Base-by-base conservation (phyloP, 495 filamentous ascomycete genomes). In the Annulohypoxylon stygium region DNA sequence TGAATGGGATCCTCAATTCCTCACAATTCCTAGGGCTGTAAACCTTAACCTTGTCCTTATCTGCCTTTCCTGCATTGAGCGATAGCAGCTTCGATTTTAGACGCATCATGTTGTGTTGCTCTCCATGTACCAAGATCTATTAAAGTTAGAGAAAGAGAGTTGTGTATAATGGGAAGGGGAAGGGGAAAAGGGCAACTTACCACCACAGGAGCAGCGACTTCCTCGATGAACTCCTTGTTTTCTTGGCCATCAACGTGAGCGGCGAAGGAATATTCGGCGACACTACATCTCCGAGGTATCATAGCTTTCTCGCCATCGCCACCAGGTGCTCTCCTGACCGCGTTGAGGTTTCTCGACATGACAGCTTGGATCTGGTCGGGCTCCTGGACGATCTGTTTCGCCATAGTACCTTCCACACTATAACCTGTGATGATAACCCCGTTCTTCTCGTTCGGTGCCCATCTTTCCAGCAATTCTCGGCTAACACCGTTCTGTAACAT, bases 401-500 rank as follows among this genome's bases (percentile, higher is more conserved):
- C 96, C 97, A 99, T 98, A 2, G 96, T 99, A 10, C 97, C 96
- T 81, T 99, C 96, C 25, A 99, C 96, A 63, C 92, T 96, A 81
- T 99, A 99, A 76, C 96, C 96, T 4, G 96, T 99, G 83, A 99
- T 95, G 67, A 99, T 91, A 25, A 99, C 91, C 10, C 97, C 96
- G 80, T 99, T 99, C 77, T 93, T 92, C 55, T 95, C 91, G 82
- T 92, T 95, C 0, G 96, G 96, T 3, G 95, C 94, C 96, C 96
- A 99, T 75, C 96, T 81, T 82, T 99, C 96, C 2, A 99, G 87
- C 10, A 99, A 84, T 76, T 97, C 93, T 75, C 96, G 86, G 70
- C 93, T 97, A 30, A 97, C 94, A 41, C 96, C 96, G 62, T 93
- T 97, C 80, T 99, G 94, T 57, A 99, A 78, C 96, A 99, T 99